Base-by-base conservation (phyloP, 176 grass and related monocot genomes). In the Hordeum marinum region DNA sequence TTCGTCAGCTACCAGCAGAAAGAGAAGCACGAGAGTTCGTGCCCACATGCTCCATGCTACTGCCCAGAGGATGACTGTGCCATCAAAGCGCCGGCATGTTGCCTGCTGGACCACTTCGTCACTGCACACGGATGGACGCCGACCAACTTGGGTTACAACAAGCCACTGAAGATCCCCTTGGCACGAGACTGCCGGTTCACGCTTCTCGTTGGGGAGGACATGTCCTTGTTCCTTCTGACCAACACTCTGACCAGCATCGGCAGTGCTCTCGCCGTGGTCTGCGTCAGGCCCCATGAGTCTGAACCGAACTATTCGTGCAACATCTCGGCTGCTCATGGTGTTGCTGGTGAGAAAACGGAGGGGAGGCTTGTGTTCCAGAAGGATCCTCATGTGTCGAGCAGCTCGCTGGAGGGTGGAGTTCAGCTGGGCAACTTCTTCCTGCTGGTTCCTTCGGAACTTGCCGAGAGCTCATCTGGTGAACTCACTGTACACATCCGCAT, bases 21-120 rank as follows among this genome's bases (percentile, higher is more conserved):
- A 85, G 75, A 79, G 83, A 85, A 69, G 75, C 83, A 85, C 70
- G 83, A 60, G 27, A 78, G 67, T 0, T 25, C 20, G 21, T 85
- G 75, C 6, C 11, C 27, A 26, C 50, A 85, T 78, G 83, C 50
- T 78, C 75, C 83, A 24, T 85, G 83, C 64, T 78, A 59, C 63
- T 85, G 83, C 23, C 83, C 75, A 85, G 83, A 78, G 75, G 12
- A 61, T 13, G 50, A 54, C 25, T 85, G 83, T 3, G 11, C 48
- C 42, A 79, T 78, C 36, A n/a, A 2, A 58, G 83, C 63, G 39
- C 27, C 75, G 34, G 59, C 50, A 60, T 21, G 75, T 11, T 60
- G 4, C 6, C 84, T 85, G 70, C 84, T 79, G 26, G 37, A 85
- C 40, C 83, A 85, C 83, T 69, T 85, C 3, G 35, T 42, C 75